Conservation (phyloP, 208 protist species). For the Naegleria lovaniensis region DNA sequence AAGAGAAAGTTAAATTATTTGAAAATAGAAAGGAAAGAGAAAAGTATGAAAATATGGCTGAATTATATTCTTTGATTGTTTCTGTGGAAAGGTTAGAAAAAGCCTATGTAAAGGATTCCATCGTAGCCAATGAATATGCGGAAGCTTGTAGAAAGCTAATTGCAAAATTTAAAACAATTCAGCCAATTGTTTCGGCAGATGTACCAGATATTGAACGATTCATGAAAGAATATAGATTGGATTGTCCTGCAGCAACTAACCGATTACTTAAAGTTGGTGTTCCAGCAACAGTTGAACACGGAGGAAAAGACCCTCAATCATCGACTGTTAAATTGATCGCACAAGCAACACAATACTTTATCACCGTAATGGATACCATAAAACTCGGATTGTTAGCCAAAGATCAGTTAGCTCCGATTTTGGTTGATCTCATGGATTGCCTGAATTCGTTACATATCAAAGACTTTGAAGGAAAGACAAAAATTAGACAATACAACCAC, state of each 20-base stretch:
- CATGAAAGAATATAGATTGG: constrained; percentile 21
- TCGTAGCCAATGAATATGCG: constrained; percentile 51
- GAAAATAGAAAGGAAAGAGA: constrained; percentile 47
- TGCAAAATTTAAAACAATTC: constrained; percentile 23
- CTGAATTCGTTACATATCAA: constrained; percentile 38
- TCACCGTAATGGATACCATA: constrained; percentile 21
- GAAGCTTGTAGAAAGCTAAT: constrained; percentile 12
- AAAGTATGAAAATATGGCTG: constrained; percentile 57
- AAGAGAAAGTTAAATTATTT: constrained; percentile 14
- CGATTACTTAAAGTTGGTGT: constrained; percentile 12
- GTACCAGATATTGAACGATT: constrained; percentile 18
- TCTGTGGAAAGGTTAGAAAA: constrained; percentile 61
- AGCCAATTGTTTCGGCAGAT: background rate
- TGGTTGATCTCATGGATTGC: constrained; percentile 53
- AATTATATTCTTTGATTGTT: constrained; percentile 60
- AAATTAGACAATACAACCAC: no score
- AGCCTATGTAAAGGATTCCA: constrained; percentile 59
- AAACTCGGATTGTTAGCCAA: background rate
- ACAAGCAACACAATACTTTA: constrained; percentile 28
- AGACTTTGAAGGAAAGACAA: constrained; percentile 21
- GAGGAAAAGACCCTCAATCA: background rate
- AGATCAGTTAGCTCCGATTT: constrained; percentile 33
- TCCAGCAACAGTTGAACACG: background rate
- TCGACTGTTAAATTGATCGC: constrained; percentile 31
- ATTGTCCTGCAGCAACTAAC: constrained; percentile 20